These are phyloP conservation scores for Tetrahymena borealis DNA, from an alignment of 73 alveolate species.

Conservation along the genomic window DNA sequence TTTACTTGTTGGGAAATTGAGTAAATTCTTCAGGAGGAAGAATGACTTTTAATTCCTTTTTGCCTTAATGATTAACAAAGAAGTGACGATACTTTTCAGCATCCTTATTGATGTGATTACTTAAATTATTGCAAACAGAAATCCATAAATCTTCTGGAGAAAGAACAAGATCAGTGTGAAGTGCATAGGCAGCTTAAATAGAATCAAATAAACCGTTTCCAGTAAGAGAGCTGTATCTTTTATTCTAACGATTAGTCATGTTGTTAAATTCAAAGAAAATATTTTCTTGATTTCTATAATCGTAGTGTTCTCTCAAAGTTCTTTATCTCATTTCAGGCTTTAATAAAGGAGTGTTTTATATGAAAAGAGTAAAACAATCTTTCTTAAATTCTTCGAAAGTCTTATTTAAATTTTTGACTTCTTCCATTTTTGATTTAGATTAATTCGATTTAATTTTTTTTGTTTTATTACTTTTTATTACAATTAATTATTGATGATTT, in stretches of 20 bases:
- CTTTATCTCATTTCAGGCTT: not conserved
- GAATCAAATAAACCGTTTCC: not conserved
- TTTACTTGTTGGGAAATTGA: not conserved
- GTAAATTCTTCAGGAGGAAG: not conserved
- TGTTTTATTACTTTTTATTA: no score
- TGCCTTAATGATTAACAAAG: conserved; percentile 35
- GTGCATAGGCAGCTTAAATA: conserved; percentile 5
- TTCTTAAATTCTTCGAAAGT: not conserved
- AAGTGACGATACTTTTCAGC: conserved; percentile 22
- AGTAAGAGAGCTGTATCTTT: not conserved
- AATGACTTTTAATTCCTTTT: not conserved
- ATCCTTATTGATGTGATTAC: conserved; percentile 3
- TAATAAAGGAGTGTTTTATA: not conserved
- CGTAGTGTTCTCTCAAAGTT: not conserved
- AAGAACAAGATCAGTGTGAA: conserved; percentile 17
- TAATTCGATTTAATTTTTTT: no score
- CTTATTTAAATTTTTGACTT: not conserved
- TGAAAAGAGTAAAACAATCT: not conserved
- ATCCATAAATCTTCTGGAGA: conserved; percentile 38
- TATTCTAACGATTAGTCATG: not conserved
- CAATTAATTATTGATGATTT: no score
- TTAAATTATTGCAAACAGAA: not conserved
- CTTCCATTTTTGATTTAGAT: not conserved
- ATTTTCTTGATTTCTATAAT: not conserved
- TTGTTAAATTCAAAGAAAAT: not conserved